Evolutionary conservation across 371 early-diverging fungal genomes (phyloP).

Genomic region (Mucor lusitanicus): DNA sequence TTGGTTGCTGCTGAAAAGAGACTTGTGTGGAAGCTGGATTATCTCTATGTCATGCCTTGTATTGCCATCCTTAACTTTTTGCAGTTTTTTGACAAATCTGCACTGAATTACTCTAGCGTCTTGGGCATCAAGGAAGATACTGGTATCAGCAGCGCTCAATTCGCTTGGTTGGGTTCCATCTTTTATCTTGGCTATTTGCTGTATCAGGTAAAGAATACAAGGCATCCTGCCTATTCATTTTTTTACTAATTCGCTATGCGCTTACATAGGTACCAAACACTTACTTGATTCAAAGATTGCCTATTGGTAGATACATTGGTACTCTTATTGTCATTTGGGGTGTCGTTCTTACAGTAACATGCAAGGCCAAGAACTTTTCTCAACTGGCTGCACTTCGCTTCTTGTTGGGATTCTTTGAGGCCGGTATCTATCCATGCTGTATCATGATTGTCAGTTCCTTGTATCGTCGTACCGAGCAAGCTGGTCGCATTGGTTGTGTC

Average conservation of each 20-base stretch:
- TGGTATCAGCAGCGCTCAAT: slow-evolving; percentile 23
- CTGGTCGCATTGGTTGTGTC: slow-evolving; percentile 36
- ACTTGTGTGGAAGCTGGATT: slow-evolving; percentile 19
- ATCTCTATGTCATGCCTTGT: slow-evolving; percentile 26
- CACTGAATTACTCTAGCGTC: slow-evolving; percentile 28
- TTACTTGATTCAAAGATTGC: slow-evolving; percentile 37
- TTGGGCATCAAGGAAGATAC: slow-evolving; percentile 29
- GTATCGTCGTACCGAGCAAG: slow-evolving; percentile 43
- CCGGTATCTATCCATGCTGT: slow-evolving; percentile 31
- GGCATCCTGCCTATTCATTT: slow-evolving; percentile 16
- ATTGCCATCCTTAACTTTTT: slow-evolving; percentile 21
- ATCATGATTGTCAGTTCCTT: slow-evolving; percentile 36
- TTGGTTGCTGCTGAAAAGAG: slow-evolving; percentile 16
- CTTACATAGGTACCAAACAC: slow-evolving; percentile 38
- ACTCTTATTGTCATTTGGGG: slow-evolving; percentile 41
- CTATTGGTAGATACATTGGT: slow-evolving; percentile 38
- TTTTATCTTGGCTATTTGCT: slow-evolving; percentile 43
- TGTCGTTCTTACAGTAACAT: slow-evolving; percentile 25
- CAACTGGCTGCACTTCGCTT: slow-evolving; percentile 42
- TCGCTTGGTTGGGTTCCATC: slow-evolving; percentile 34
- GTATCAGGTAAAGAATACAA: slow-evolving; percentile 29
- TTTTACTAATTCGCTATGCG: slow-evolving; percentile 32
- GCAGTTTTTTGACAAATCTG: slow-evolving; percentile 40
- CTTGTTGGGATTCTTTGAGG: slow-evolving; percentile 34
- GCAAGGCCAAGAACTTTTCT: slow-evolving; percentile 26